Conservation (phyloP, 2,329 filamentous ascomycete genomes). For the Dactylellina cionopaga region DNA sequence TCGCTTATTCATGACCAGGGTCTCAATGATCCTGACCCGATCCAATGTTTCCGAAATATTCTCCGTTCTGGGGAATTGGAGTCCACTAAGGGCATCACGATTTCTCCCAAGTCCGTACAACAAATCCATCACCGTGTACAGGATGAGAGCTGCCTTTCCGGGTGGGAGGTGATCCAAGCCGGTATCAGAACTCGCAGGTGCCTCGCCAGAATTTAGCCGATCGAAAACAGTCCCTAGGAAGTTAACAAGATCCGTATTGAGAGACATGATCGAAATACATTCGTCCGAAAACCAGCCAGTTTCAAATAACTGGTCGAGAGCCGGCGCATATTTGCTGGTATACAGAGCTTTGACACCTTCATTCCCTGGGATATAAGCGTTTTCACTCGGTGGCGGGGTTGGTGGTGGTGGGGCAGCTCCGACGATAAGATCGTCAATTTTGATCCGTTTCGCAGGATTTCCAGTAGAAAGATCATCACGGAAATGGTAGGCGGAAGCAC, state of each 20-base stretch:
- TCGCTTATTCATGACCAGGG: constrained; percentile 77
- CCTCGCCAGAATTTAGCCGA: constrained; percentile 55
- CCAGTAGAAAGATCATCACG: constrained; percentile 52
- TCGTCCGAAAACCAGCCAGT: constrained; percentile 79
- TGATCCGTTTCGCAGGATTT: constrained; percentile 71
- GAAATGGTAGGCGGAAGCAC: constrained; percentile 52
- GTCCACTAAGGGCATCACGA: constrained; percentile 60
- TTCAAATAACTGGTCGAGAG: constrained; percentile 80
- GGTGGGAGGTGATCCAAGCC: constrained; percentile 53
- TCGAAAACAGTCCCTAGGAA: constrained; percentile 55
- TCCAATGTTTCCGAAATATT: constrained; percentile 73
- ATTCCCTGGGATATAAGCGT: constrained; percentile 63
- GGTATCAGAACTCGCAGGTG: constrained; percentile 53
- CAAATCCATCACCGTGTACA: constrained; percentile 56
- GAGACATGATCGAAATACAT: constrained; percentile 64
- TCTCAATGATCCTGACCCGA: constrained; percentile 79
- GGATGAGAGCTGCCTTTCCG: constrained; percentile 54
- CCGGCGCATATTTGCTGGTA: constrained; percentile 77
- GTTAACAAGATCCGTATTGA: constrained; percentile 59
- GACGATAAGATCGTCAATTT: constrained; percentile 76
- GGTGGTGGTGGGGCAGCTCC: constrained; percentile 70
- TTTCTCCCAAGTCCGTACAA: constrained; percentile 63
- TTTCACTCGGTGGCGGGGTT: constrained; percentile 64
- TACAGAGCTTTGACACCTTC: constrained; percentile 78
- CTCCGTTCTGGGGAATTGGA: constrained; percentile 61